These are phyloP conservation scores for Chaetomiaceae sp. DNA, from an alignment of 2,329 filamentous ascomycete species.

Conservation along the genomic window DNA sequence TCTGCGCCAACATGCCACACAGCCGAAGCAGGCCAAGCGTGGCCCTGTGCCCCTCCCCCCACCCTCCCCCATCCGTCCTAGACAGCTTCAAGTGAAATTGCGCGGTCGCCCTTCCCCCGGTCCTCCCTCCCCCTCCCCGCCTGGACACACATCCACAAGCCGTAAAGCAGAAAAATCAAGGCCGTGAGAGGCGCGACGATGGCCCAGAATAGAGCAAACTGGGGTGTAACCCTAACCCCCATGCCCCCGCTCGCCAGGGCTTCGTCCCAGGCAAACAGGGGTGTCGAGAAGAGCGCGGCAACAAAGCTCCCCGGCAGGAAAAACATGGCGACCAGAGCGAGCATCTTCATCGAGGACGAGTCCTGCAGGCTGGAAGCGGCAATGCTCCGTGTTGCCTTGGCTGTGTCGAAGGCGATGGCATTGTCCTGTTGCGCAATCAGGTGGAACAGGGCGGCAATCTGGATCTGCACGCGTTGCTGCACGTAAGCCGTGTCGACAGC, in stretches of 20 bases:
- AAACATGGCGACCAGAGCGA: conserved; percentile 41
- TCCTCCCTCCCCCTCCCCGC: conserved; percentile 26
- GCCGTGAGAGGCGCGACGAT: conserved; percentile 37
- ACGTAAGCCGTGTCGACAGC: conserved; percentile 34
- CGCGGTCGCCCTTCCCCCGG: conserved; percentile 2
- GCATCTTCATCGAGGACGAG: conserved; percentile 40
- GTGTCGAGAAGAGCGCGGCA: conserved; percentile 36
- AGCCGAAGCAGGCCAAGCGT: background rate
- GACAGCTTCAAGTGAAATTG: background rate
- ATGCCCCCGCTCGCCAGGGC: conserved; percentile 22
- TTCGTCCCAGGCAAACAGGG: conserved; percentile 19
- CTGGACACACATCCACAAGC: conserved; percentile 30
- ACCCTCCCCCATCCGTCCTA: background rate
- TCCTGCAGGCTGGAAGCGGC: conserved; percentile 36
- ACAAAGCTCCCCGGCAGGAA: conserved; percentile 41
- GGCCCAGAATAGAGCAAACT: conserved; percentile 39
- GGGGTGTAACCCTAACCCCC: conserved; percentile 30
- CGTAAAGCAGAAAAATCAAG: conserved; percentile 33
- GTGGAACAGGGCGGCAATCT: conserved; percentile 37
- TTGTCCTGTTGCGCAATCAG: conserved; percentile 37
- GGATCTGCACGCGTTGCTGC: conserved; percentile 36
- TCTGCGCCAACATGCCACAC: background rate
- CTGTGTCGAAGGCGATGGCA: conserved; percentile 31
- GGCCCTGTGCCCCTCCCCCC: too few relatives aligned
- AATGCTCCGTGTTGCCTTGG: conserved; percentile 30